Evolutionary conservation across 345 rosid species (phyloP), one percentile per base, ranked within the genome.

Genomic region (Excoecaria agallocha): DNA sequence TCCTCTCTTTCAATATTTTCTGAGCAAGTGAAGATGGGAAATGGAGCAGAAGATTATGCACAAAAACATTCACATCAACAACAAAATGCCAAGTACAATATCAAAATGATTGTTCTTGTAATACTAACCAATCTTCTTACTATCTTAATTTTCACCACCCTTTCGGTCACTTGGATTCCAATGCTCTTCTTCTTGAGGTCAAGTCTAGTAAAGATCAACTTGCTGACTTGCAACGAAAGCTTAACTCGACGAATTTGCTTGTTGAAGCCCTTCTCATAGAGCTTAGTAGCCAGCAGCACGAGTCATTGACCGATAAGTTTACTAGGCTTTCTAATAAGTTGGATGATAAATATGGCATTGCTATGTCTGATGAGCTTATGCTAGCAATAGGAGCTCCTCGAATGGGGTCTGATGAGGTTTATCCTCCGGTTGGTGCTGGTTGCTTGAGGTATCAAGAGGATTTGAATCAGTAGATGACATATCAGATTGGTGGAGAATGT

Each of bases 371-470:
- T 10, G 87, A 88, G 70, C 39, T 84, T 72, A 79, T 54, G 84
- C 80, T 84, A 15, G 82, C 86, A 25, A 16, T 79, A 12, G 85
- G 81, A 0, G 73, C 84, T 52, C 87, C 86, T 0, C 66, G 76
- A 69, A 45, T 60, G 17, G 84, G 82, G 8, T 86, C 86, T 6
- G 82, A 84, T 49, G 73, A 77, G 75, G 62, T 84, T n/a, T 70
- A 83, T 51, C 69, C 84, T 0, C 75, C 87, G 0, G 69, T 83
- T 10, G 85, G 87, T 7, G 79, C 74, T n/a, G 85, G 80, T 0
- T 89, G 87, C 71, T 71, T 84, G 52, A 82, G 70, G 79, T 76
- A 82, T 74, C 82, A 75, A 55, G 78, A 88, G 12, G 92, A 86
- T 16, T 69, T 86, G 72, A 68, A 61, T 20, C 74, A 78, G 73